Percentiles rank a stretch among this genome's conserved stretches.
Conservation (phyloP, 1,139 yeast genomes). For the Candida sanyaensis region DNA sequence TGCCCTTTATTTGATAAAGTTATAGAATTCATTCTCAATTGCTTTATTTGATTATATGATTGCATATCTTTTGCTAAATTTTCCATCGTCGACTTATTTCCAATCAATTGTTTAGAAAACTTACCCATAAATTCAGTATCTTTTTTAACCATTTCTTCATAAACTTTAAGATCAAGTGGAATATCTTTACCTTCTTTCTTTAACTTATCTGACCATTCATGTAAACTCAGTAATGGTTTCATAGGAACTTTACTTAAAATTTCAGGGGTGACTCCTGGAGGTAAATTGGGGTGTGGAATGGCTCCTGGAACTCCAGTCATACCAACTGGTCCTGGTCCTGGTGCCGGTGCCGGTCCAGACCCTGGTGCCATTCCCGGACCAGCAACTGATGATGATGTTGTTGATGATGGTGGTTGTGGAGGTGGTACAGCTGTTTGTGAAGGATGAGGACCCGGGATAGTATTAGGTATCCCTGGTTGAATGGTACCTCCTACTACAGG, state of each 20-base stretch:
- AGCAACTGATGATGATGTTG: not conserved
- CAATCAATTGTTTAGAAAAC: conserved; percentile 35
- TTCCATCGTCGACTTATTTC: conserved; percentile 33
- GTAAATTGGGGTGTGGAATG: conserved; percentile 17
- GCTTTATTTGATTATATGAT: conserved; percentile 44
- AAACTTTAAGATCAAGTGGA: conserved; percentile 51
- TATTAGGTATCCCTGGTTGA: conserved; percentile 1
- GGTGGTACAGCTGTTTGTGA: not conserved
- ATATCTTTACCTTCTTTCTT: conserved; percentile 42
- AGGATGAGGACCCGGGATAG: not conserved
- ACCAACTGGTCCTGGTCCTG: not conserved
- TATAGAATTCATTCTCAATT: conserved; percentile 68
- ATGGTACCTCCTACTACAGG: conserved; percentile 1
- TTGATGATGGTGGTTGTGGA: not conserved
- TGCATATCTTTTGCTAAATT: conserved; percentile 34
- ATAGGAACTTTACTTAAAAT: conserved; percentile 22
- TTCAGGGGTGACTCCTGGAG: conserved; percentile 17
- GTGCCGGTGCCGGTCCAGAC: too few species aligned
- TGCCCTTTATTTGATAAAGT: conserved; percentile 50
- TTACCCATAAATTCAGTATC: conserved; percentile 44
- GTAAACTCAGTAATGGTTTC: conserved; percentile 22
- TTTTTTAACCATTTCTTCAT: conserved; percentile 59
- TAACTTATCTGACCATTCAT: conserved; percentile 61
- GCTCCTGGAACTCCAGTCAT: not conserved
- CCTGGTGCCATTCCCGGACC: not conserved